phyloP scores from a whole-genome alignment of 2,329 filamentous ascomycete genomes.

The Aspergillus pseudotamarii region DNA sequence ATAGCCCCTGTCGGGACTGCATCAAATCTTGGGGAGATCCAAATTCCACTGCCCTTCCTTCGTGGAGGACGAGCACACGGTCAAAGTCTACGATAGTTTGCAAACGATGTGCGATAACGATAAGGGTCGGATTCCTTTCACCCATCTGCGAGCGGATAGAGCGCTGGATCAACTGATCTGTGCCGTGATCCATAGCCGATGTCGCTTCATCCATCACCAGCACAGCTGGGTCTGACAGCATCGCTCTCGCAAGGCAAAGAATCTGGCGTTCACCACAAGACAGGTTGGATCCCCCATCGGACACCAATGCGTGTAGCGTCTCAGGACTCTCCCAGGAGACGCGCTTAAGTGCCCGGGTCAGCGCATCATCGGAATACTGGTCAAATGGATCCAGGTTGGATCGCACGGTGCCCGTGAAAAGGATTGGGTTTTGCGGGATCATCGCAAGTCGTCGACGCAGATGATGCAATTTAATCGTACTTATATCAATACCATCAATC shows the following conservation, averaged over 20 bases:
- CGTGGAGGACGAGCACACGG: constrained; percentile 1
- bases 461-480: background rate
- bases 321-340: background rate
- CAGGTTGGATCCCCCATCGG: constrained; percentile 2
- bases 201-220: constrained; percentile 8
- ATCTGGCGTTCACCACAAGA: constrained; percentile 9
- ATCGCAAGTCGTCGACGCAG: constrained; percentile 5
- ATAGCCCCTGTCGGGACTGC: background rate
- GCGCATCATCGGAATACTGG: background rate
- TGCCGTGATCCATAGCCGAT: constrained; percentile 6
- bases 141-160: background rate
- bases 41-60: constrained; percentile 5
- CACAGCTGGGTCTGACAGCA: constrained; percentile 1
- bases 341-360: background rate
- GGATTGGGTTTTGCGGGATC: constrained; percentile 3
- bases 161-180: constrained; percentile 8
- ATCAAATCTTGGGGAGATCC: constrained; percentile 4
- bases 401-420: constrained; percentile 6
- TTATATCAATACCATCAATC: constrained; percentile 5
- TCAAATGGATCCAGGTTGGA: constrained; percentile 9
- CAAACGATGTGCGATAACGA: constrained; percentile 10
- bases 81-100: constrained; percentile 7
- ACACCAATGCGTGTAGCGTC: background rate
- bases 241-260: constrained; percentile 6
- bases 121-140: background rate